Conservation (phyloP, 2,329 filamentous ascomycete species). For the Penicillium griseofulvum region DNA sequence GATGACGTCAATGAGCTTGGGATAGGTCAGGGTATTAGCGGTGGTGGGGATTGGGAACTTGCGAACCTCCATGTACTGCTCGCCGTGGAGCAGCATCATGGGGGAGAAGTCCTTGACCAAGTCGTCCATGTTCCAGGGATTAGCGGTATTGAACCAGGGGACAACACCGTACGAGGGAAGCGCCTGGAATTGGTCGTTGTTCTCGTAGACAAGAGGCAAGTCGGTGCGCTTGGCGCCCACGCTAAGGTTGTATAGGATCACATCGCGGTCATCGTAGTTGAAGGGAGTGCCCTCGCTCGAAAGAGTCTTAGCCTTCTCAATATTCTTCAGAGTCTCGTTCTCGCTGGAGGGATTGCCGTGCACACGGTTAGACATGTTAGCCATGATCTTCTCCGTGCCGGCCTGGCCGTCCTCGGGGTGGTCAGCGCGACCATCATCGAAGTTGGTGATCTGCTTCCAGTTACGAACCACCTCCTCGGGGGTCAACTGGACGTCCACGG, state of each 20-base stretch:
- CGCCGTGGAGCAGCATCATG: slow-evolving; percentile 98
- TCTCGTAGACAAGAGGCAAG: slow-evolving; percentile 84
- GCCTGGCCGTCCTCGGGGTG: slow-evolving; percentile 77
- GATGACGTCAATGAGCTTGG: slow-evolving; percentile 84
- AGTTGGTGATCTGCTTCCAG: slow-evolving; percentile 78
- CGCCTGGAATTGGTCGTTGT: slow-evolving; percentile 85
- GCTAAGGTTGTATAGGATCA: slow-evolving; percentile 93
- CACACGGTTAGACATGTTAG: slow-evolving; percentile 78
- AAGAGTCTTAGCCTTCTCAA: slow-evolving; percentile 70
- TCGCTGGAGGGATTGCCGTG: slow-evolving; percentile 48
- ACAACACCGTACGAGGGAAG: slow-evolving; percentile 95
- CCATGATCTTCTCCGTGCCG: slow-evolving; percentile 74
- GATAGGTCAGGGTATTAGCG: slow-evolving; percentile 70
- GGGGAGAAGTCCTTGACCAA: slow-evolving; percentile 94
- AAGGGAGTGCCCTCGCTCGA: slow-evolving; percentile 73
- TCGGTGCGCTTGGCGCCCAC: slow-evolving; percentile 89
- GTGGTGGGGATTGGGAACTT: slow-evolving; percentile 89
- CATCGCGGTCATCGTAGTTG: slow-evolving; percentile 79
- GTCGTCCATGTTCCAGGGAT: slow-evolving; percentile 75
- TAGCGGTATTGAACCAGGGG: slow-evolving; percentile 81
- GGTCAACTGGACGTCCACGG: slow-evolving; percentile 75
- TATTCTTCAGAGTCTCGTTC: slow-evolving; percentile 69
- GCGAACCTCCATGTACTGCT: slow-evolving; percentile 94
- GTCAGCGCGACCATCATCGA: slow-evolving; percentile 83
- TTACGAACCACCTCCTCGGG: slow-evolving; percentile 77